Evolutionary conservation across 129 eudicot genomes (phyloP), one percentile per base, ranked within the genome.

Genomic region (Logfia minima): DNA sequence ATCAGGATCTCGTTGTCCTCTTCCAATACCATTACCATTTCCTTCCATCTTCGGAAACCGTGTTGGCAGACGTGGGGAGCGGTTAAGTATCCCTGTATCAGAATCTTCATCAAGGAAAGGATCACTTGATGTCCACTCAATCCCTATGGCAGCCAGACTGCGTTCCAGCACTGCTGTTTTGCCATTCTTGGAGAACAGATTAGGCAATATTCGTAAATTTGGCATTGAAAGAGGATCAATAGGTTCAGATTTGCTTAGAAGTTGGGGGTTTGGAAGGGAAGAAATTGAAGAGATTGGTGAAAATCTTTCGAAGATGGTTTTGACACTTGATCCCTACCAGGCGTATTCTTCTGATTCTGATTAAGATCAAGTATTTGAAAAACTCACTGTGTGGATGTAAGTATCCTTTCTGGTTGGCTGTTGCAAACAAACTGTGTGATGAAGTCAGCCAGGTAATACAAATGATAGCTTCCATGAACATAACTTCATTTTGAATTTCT

Each of bases 211-310:
- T 74, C 88, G 90, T 7, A 94, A 76, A 74, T 86, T 86, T 80
- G 96, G 97, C 1, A 69, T 92, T 37, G 88, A 83, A 59, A 88
- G 88, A 81, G 99, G 97, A 28, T 92, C 92, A 0, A 66, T 81
- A 16, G 99, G 97, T 19, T 32, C 85, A 0, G 88, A 81, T 24
- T 67, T 94, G 66, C 83, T 89, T 48, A 80, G 87, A 51, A 83
- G 74, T 71, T 95, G 97, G 97, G 99, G 99, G 39, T 94, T 94
- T 53, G 99, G 78, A 5, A 91, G 75, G 83, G 97, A 94, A 43
- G 99, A 94, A 59, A 29, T 91, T 13, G 97, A 91, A 70, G 99
- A 94, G 29, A 82, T 91, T 6, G 96, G 89, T 66, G 99, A 94
- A 84, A 70, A 77, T 35, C 86, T 91, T 56, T 86, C 89, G n/a